These are phyloP conservation scores for Tillandsia fasciculata DNA, from an alignment of 176 grass and related monocot species.

Conservation along the genomic window DNA sequence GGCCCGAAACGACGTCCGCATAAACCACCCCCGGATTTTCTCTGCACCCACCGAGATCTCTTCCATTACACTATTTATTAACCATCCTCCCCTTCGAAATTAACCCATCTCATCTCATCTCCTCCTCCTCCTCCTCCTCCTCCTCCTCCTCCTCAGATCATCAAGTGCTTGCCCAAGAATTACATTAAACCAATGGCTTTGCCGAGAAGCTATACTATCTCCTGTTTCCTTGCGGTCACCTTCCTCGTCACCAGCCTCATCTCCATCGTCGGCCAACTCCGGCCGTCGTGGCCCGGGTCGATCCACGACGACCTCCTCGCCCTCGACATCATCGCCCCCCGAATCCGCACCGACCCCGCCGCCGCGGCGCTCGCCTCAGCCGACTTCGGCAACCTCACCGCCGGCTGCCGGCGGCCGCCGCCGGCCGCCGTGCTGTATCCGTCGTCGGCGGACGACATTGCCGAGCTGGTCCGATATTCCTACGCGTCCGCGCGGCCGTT, in stretches of 20 bases:
- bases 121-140: neutral
- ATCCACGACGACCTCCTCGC: slow-evolving; percentile 25
- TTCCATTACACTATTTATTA: neutral
- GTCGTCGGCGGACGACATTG: slow-evolving; percentile 40
- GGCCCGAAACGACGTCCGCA: neutral
- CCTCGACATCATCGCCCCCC: slow-evolving; percentile 11
- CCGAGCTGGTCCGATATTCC: slow-evolving; percentile 36
- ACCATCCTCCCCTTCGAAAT: neutral
- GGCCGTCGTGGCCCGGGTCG: neutral
- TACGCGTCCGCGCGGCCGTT: slow-evolving; percentile 24
- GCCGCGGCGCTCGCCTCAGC: slow-evolving; percentile 12
- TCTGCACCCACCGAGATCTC: neutral
- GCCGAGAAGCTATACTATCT: neutral
- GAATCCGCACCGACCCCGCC: slow-evolving; percentile 28
- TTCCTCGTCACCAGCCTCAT: slow-evolving; percentile 4
- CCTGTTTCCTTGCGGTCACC: neutral
- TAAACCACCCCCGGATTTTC: neutral
- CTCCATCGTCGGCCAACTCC: neutral
- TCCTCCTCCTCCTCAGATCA: neutral
- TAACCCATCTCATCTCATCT: neutral
- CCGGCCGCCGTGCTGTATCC: slow-evolving; percentile 50
- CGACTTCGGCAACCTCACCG: slow-evolving; percentile 41
- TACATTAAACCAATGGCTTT: neutral
- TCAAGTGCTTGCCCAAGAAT: neutral
- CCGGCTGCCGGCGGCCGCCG: neutral